A percentile compares a stretch with the other conserved stretches of the same genome.
Evolutionary conservation across 305 asterid genomes (phyloP).

Genomic region (Fraxinus latifolia): DNA sequence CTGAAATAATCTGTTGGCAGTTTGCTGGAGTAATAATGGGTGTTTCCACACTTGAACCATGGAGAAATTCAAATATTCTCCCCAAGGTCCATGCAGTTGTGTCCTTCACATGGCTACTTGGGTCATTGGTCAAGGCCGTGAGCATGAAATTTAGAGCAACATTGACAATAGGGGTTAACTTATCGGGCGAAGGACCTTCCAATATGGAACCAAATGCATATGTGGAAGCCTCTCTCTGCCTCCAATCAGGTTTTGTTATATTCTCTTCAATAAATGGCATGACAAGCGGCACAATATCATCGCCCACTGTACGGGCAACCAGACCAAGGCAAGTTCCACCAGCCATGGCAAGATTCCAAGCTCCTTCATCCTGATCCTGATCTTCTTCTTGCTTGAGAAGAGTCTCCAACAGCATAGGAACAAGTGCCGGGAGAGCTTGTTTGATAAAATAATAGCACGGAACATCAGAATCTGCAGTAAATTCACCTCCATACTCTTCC

Average conservation of each 20-base stretch:
- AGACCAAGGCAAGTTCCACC: conserved; percentile 92
- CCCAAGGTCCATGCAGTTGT: background rate
- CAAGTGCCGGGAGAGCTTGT: conserved; percentile 85
- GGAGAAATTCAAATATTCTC: background rate
- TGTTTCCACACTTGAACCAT: background rate
- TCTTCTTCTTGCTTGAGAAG: conserved; percentile 89
- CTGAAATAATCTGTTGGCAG: background rate
- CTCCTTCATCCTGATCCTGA: conserved; percentile 85
- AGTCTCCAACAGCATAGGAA: conserved; percentile 71
- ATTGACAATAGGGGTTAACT: conserved; percentile 35
- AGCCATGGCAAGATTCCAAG: conserved; percentile 90
- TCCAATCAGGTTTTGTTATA: conserved; percentile 69
- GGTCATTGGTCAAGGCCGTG: conserved; percentile 30
- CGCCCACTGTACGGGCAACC: conserved; percentile 86
- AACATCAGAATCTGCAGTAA: conserved; percentile 69
- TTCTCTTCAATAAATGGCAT: conserved; percentile 81
- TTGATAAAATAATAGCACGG: conserved; percentile 66
- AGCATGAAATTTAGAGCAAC: conserved; percentile 48
- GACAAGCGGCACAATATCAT: conserved; percentile 67
- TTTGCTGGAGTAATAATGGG: background rate
- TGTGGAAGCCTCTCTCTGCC: conserved; percentile 83
- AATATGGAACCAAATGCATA: conserved; percentile 66
- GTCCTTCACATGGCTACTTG: background rate
- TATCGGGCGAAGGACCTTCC: background rate
- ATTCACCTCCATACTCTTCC: conserved; percentile 65